Percentiles rank a stretch among this genome's conserved stretches.
These are phyloP conservation scores for Penicillium thymicola DNA, from an alignment of 2,329 filamentous ascomycete genomes.

Conservation along the genomic window DNA sequence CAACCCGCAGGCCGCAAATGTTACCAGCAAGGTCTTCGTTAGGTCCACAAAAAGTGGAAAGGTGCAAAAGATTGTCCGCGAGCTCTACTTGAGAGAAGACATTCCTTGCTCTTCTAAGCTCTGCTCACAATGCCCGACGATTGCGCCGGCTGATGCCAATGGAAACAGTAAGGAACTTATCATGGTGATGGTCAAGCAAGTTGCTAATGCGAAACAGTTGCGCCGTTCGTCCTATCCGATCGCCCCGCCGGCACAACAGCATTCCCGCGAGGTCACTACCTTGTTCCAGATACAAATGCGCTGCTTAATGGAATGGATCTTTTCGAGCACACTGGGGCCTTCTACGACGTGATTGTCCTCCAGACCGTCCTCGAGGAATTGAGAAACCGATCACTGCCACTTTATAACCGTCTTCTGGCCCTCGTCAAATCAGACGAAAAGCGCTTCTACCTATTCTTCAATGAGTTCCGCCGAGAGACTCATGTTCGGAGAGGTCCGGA, in stretches of 20 bases:
- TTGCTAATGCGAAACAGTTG: slow-evolving; percentile 51
- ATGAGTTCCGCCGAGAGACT: slow-evolving; percentile 93
- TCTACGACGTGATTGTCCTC: slow-evolving; percentile 94
- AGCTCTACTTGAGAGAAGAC: slow-evolving; percentile 92
- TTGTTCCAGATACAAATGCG: slow-evolving; percentile 94
- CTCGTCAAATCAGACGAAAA: slow-evolving; percentile 95
- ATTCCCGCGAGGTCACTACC: slow-evolving; percentile 85
- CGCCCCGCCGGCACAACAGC: slow-evolving; percentile 77
- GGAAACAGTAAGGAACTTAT: slow-evolving; percentile 59
- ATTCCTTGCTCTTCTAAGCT: slow-evolving; percentile 95
- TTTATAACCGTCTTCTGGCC: slow-evolving; percentile 89
- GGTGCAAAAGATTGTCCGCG: slow-evolving; percentile 96
- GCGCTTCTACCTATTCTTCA: slow-evolving; percentile 98
- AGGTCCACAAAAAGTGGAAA: slow-evolving; percentile 93
- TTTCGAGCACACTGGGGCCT: slow-evolving; percentile 86
- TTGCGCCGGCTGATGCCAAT: slow-evolving; percentile 73
- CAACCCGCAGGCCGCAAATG: slow-evolving; percentile 62
- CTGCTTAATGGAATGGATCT: slow-evolving; percentile 94
- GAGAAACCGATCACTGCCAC: slow-evolving; percentile 84
- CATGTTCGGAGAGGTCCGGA: slow-evolving; percentile 70
- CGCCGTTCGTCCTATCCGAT: slow-evolving; percentile 83
- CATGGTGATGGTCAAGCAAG: neutral
- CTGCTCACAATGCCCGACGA: slow-evolving; percentile 70
- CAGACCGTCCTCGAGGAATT: slow-evolving; percentile 97
- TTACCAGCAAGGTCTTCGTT: slow-evolving; percentile 94